phyloP scores from a whole-genome alignment of 2,329 filamentous ascomycete species.

The Pseudomassariella vexata region DNA sequence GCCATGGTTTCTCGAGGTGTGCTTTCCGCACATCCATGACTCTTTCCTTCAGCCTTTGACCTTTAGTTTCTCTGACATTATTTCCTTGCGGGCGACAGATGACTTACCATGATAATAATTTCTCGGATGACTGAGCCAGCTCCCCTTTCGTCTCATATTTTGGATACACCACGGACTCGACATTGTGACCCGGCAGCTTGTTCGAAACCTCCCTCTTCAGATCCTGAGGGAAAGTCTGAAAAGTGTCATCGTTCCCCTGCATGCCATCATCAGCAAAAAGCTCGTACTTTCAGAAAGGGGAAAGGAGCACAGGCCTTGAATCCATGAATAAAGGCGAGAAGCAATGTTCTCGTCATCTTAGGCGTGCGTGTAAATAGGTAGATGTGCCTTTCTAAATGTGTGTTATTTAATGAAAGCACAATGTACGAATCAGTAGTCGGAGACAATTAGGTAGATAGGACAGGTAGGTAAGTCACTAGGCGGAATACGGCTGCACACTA shows the following conservation, averaged over 20 bases:
- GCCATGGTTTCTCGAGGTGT: slow-evolving; percentile 64
- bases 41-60: slow-evolving; percentile 64
- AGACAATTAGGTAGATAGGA: too few relatives aligned
- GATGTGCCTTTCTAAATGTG: too few relatives aligned
- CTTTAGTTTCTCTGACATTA: background rate
- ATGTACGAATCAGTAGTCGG: too few relatives aligned
- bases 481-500: too few relatives aligned
- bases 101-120: slow-evolving; percentile 43
- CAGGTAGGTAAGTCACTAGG: too few relatives aligned
- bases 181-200: slow-evolving; percentile 53
- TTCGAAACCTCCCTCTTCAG: slow-evolving; percentile 52
- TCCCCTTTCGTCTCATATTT: slow-evolving; percentile 70
- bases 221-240: slow-evolving; percentile 59
- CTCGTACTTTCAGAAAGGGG: too few relatives aligned
- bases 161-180: slow-evolving; percentile 61
- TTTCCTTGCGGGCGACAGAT: background rate
- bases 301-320: slow-evolving; percentile 52
- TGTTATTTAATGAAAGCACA: too few relatives aligned
- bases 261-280: too few relatives aligned
- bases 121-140: slow-evolving; percentile 41
- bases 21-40: slow-evolving; percentile 74
- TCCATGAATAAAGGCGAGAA: slow-evolving; percentile 71
- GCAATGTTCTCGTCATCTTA: slow-evolving; percentile 46
- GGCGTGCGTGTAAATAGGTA: background rate
- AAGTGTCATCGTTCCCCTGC: slow-evolving; percentile 64